phyloP scores from a whole-genome alignment of 495 filamentous ascomycete genomes.

The Parathielavia appendiculata region DNA sequence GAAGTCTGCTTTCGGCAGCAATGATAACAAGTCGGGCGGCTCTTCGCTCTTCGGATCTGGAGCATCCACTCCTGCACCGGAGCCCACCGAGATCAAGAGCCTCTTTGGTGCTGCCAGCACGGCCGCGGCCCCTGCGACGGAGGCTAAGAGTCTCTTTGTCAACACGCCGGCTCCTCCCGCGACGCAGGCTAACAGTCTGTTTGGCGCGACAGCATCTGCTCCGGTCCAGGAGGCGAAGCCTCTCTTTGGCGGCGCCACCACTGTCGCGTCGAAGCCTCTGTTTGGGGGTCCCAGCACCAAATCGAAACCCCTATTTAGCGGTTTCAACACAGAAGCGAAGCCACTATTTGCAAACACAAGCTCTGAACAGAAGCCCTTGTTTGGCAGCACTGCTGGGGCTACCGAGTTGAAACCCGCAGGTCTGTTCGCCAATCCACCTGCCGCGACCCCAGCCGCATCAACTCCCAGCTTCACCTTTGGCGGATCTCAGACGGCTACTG shows the following conservation, averaged over 20 bases:
- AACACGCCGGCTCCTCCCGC: constrained; percentile 14
- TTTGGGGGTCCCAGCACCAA: constrained; percentile 21
- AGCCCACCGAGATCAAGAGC: constrained; percentile 20
- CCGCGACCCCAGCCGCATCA: constrained; percentile 17
- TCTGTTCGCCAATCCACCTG: constrained; percentile 13
- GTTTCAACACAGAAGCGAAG: constrained; percentile 12
- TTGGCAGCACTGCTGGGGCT: constrained; percentile 14
- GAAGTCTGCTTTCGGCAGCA: constrained; percentile 23
- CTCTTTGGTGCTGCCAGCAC: constrained; percentile 19
- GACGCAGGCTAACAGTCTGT: constrained; percentile 21
- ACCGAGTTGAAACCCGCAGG: constrained; percentile 21
- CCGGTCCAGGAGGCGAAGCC: constrained; percentile 19
- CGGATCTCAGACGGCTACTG: constrained; percentile 23
- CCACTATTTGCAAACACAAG: constrained; percentile 19
- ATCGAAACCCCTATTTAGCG: constrained; percentile 21
- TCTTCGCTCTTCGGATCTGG: constrained; percentile 21
- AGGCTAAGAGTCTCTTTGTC: constrained; percentile 28
- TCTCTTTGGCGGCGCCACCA: constrained; percentile 24
- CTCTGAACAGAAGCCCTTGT: constrained; percentile 18
- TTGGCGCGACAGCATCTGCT: constrained; percentile 18
- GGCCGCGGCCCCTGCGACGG: constrained; percentile 16
- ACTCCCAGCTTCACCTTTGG: constrained; percentile 29
- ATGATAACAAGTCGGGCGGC: constrained; percentile 25
- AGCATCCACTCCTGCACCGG: constrained; percentile 15
- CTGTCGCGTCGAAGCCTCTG: too few species aligned